Base-by-base conservation (phyloP, 768 basidiomycete species). In the Pleurotus citrinopileatus region DNA sequence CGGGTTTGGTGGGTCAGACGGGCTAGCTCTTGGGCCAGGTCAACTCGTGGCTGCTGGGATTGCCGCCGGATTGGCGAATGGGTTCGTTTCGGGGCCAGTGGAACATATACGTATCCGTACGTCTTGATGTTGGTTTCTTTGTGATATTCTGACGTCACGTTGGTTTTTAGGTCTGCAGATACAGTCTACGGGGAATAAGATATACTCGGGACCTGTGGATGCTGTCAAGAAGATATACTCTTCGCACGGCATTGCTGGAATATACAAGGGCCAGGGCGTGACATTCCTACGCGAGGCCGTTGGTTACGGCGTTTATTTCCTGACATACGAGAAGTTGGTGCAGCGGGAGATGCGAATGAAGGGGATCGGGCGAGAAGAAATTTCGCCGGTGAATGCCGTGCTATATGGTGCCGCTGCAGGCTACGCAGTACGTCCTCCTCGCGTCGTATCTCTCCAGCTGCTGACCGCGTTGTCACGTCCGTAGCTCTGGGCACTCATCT, bases 71-170 rank as follows among this genome's bases (percentile, higher is more conserved):
- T 69, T 97, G 23, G 86, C 91, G 8, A 98, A 98, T 64, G 88
- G 92, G 25, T 77, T 96, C 55, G 94, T 97, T 32, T 95, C 94
- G 0, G 94, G 94, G 1, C 96, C 95, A 4, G 95, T 98, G 15
- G 95, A 98, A 68, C 95, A 98, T 65, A 94, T 98, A 66, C 91
- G 95, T 73, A 98, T 98, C 59, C 86, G 92, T 93, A 60, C 67
- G 89, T 74, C 26, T 12, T 51, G 51, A 48, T 55, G 15, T 53
- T 26, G 6, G 42, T 57, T 17, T 15, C 40, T 9, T 4, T 32
- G 22, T 15, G 19, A 42, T 46, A 48, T n/a, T 34, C 34, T 47
- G 59, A 56, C 45, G 51, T 25, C n/a, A 59, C 32, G 10, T 32
- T 4, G 9, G 10, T 17, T 17, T 10, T 13, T 58, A 95, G 92